A percentile compares a stretch with the other conserved stretches of the same genome.
phyloP scores from a whole-genome alignment of 2,329 filamentous ascomycete genomes.

The Tricladium varicosporioides region DNA sequence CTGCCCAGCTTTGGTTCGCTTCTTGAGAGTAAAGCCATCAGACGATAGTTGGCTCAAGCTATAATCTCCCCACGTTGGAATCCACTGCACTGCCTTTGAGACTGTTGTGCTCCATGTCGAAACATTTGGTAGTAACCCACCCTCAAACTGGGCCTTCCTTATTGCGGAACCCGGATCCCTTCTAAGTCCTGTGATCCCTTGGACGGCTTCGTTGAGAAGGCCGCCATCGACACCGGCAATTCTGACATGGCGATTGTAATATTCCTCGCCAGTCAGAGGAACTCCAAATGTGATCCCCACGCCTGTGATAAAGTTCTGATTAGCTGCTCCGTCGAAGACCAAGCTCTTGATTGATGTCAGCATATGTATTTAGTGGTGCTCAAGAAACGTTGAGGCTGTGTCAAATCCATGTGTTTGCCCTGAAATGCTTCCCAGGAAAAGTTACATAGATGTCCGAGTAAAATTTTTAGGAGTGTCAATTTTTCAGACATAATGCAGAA shows the following conservation, averaged over 20 bases:
- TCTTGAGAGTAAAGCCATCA: slow-evolving; percentile 59
- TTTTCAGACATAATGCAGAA: no score
- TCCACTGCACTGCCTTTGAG: slow-evolving; percentile 49
- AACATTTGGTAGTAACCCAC: slow-evolving; percentile 42
- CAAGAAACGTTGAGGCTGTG: no score
- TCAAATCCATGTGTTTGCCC: no score
- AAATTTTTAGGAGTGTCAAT: no score
- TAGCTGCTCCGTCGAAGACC: slow-evolving; percentile 50
- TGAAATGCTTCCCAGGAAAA: no score
- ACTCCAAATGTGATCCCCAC: slow-evolving; percentile 55
- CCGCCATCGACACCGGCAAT: slow-evolving; percentile 55
- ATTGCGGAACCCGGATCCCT: slow-evolving; percentile 50
- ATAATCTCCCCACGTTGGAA: slow-evolving; percentile 59
- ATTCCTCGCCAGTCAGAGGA: slow-evolving; percentile 49
- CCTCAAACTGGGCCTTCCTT: slow-evolving; percentile 49
- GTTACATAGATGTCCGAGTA: no score
- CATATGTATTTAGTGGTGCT: no score
- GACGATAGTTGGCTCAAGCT: slow-evolving; percentile 55
- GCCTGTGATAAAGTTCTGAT: slow-evolving; percentile 51
- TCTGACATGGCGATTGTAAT: slow-evolving; percentile 58
- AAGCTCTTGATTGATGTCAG: slow-evolving; percentile 36
- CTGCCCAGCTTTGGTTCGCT: slow-evolving; percentile 55
- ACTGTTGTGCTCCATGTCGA: slow-evolving; percentile 47
- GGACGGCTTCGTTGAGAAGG: slow-evolving; percentile 55
- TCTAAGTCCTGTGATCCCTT: slow-evolving; percentile 58